Base-by-base conservation (phyloP, 345 rosid genomes). In the Eucalyptus curtisii region DNA sequence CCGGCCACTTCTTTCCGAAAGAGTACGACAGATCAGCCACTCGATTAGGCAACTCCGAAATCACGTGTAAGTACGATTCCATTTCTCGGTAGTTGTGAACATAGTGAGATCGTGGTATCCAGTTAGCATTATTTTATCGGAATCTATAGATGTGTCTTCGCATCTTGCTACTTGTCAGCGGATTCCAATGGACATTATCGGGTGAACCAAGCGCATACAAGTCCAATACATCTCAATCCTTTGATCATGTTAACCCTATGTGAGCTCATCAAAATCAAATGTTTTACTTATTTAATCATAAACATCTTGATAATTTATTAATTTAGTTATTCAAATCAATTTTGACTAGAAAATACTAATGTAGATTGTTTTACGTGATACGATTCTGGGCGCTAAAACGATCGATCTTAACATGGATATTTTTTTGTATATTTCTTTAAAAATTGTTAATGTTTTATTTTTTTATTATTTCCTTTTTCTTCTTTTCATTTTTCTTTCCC, bases 301-400 rank as follows among this genome's bases (percentile, higher is more conserved):
- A 52, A 52, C 8, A 19, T 52, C 1, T 52, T 19, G 55, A 19
- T 4, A 52, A 52, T 52, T 52, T 19, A 2, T 52, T 52, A 55
- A 55, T 55, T 55, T 55, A 55, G 1, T 22, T 2, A 1, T 55
- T 24, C 5, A 2, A 55, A 55, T 55, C 12, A 22, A 55, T 55
- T 55, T 22, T 55, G 7, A 52, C 1, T 52, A 52, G 7, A 19
- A 52, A 52, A 7, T 19, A 52, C 55, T 52, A 52, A 7, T 4
- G 2, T 52, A 52, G 24, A 52, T 52, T 52, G 4, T 52, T 52
- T 52, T 52, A 7, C 0, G 4, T 52, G 19, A 7, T 52, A 52
- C 2, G 1, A 7, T 52, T 1, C n/a, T n/a, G n/a, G 4, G 24
- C 0, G 0, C 10, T 52, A 19, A 52, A 52, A 52, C 1, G 24